Percentiles rank a stretch among this genome's conserved stretches.
These are phyloP conservation scores for Petrea volubilis DNA, from an alignment of 257 asterid species.

Conservation along the genomic window DNA sequence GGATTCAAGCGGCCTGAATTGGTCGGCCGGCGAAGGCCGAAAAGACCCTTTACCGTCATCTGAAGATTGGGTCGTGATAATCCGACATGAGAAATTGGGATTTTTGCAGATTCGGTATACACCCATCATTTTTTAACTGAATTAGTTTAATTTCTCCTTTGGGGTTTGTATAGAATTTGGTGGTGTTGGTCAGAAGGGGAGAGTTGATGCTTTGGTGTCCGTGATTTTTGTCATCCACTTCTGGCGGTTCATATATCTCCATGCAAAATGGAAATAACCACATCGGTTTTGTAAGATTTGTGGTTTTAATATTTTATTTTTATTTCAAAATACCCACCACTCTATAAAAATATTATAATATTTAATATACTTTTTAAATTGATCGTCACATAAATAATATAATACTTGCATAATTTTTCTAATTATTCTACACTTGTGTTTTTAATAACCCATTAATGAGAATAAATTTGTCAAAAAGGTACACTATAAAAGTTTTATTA, in stretches of 20 bases:
- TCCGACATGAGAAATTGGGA: conserved; percentile 28
- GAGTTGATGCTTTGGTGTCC: neutral
- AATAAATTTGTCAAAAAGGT: too few species aligned
- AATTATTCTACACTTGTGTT: too few species aligned
- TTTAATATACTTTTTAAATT: too few species aligned
- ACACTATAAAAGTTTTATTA: too few species aligned
- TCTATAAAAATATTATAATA: too few species aligned
- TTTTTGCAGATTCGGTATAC: conserved; percentile 13
- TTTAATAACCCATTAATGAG: too few species aligned
- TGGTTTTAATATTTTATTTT: too few species aligned
- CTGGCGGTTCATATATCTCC: conserved; percentile 25
- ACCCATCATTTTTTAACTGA: neutral
- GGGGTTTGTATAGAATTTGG: neutral
- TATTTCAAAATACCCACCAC: too few species aligned
- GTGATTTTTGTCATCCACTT: conserved; percentile 12
- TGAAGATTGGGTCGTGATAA: conserved; percentile 45
- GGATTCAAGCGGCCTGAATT: conserved; percentile 60
- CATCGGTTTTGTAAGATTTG: too few species aligned
- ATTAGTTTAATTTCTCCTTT: neutral
- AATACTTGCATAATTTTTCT: too few species aligned
- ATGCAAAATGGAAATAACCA: neutral
- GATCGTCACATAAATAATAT: too few species aligned
- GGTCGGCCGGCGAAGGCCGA: conserved; percentile 54
- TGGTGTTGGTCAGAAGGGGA: neutral
- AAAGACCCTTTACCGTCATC: conserved; percentile 33